These are phyloP conservation scores for Vitis labrusca DNA, from an alignment of 164 flowering plant species.

Conservation along the genomic window DNA sequence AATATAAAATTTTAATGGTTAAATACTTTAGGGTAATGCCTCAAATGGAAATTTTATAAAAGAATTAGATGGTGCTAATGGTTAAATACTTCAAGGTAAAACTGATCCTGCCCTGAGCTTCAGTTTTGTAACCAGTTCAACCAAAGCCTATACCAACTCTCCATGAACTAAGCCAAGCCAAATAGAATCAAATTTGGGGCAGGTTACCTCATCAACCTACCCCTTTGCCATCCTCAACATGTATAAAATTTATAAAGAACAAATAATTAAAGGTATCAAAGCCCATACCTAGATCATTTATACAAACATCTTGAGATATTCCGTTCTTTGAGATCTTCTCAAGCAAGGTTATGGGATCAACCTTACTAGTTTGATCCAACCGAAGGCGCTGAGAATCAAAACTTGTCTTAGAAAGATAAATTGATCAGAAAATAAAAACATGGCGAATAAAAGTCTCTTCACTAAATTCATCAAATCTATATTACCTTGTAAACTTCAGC, in stretches of 20 bases:
- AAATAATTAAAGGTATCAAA: no score
- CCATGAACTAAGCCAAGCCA: not conserved
- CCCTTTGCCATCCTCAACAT: not conserved
- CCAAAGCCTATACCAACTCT: not conserved
- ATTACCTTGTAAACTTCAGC: conserved; percentile 94
- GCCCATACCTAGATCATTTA: conserved; percentile 85
- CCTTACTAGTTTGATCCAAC: conserved; percentile 69
- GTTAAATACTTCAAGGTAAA: not conserved
- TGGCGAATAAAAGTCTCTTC: not conserved
- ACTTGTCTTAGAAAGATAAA: conserved; percentile 3
- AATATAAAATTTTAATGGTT: no score
- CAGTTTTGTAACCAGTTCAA: not conserved
- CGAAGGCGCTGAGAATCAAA: conserved; percentile 54
- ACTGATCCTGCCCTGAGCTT: not conserved
- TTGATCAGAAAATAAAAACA: not conserved
- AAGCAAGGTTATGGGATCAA: conserved; percentile 72
- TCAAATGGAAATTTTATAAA: no score
- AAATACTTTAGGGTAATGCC: no score
- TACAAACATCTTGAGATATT: conserved; percentile 87
- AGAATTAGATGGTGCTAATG: not conserved
- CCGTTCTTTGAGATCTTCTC: conserved; percentile 65
- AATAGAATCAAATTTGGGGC: not conserved
- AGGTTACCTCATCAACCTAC: not conserved
- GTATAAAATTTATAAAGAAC: not conserved
- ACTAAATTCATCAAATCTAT: conserved; percentile 3